Base-by-base conservation (phyloP, 495 filamentous ascomycete genomes). In the Aspergillus sparsus region DNA sequence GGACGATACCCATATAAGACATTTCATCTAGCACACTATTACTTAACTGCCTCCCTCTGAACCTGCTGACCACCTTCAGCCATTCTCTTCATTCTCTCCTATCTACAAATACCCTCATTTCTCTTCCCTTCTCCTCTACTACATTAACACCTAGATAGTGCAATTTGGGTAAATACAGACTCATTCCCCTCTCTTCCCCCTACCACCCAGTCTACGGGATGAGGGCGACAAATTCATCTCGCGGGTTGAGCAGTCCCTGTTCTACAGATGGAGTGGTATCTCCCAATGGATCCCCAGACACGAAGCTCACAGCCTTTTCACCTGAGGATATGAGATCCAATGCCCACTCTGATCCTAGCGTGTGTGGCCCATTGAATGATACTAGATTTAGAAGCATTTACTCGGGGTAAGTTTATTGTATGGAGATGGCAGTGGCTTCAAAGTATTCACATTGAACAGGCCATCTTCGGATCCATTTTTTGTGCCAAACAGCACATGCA, bases 261-360 rank as follows among this genome's bases (percentile, higher is more conserved):
- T 87, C 85, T 6, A 85, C 84, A 8, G 81, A 77, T 58, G 80
- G 71, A 44, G 72, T 65, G 32, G 80, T 79, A 49, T 86, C 86
- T 27, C 78, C 74, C 69, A 80, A 84, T 57, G 81, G 77, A 27
- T 88, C 87, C 39, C 86, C 87, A 1, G 83, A 87, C 55, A 88
- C 85, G 27, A 79, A 80, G 49, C 60, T 86, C 33, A 87, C 85
- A 11, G 71, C 77, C 39, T 87, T 88, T 68, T 87, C 85, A n/a
- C 84, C 85, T 0, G 83, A 86, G 13, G 84, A 87, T 45, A 67
- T 65, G 7, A 53, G 66, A 16, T 61, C 63, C 21, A 69, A 65
- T 53, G 47, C 58, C 45, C 61, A 58, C 11, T 52, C 65, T 46
- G 57, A 64, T 13, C 54, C 64, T 7, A 60, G 57, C 41, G 52